Conservation (phyloP, 345 rosid genomes). For the Bruguiera sexangula region DNA sequence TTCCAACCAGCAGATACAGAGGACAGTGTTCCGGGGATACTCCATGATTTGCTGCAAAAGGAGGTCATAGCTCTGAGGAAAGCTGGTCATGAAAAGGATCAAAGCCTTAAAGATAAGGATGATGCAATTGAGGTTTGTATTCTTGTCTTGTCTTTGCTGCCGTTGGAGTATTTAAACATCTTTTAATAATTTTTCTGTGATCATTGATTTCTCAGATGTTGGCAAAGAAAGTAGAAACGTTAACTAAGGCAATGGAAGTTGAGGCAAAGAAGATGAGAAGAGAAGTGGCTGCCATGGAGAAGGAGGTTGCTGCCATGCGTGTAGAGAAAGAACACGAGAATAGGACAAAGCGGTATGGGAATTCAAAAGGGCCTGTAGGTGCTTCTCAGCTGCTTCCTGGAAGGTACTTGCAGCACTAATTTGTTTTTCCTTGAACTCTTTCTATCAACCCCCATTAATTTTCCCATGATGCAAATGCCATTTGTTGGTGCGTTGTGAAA, state of each 20-base stretch:
- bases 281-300: conserved; percentile 97
- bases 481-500: neutral
- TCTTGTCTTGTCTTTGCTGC: conserved; percentile 9
- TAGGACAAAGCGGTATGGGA: conserved; percentile 62
- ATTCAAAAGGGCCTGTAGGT: conserved; percentile 57
- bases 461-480: neutral
- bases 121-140: conserved; percentile 85
- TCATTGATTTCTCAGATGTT: conserved; percentile 59
- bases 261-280: conserved; percentile 99
- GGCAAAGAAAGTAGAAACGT: conserved; percentile 92
- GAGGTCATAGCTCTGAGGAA: conserved; percentile 80
- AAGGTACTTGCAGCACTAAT: conserved; percentile 45
- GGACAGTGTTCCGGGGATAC: conserved; percentile 69
- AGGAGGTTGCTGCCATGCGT: conserved; percentile 98
- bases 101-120: conserved; percentile 90
- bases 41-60: conserved; percentile 87
- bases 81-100: conserved; percentile 91
- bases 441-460: neutral
- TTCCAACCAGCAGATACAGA: conserved; percentile 48
- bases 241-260: conserved; percentile 98
- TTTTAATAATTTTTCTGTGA: conserved; percentile 20
- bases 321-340: conserved; percentile 84
- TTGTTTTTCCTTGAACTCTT: neutral
- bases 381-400: conserved; percentile 74
- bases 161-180: conserved; percentile 1